phyloP scores from a whole-genome alignment of 495 filamentous ascomycete genomes.

The Clohesyomyces aquaticus region DNA sequence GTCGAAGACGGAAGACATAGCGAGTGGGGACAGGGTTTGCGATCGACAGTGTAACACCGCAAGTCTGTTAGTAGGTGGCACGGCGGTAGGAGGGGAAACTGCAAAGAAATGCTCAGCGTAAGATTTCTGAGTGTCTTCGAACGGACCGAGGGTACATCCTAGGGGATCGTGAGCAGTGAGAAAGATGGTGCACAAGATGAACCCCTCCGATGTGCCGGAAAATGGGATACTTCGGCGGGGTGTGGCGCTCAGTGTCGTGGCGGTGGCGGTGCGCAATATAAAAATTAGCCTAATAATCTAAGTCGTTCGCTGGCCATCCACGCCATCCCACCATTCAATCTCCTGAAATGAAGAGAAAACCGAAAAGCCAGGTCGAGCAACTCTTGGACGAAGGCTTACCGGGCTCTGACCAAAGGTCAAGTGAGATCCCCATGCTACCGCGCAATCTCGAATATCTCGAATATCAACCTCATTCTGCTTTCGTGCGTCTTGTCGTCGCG shows the following conservation, averaged over 20 bases:
- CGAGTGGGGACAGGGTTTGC: not conserved
- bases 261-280: conserved; percentile 4
- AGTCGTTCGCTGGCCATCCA: not conserved
- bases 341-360: conserved; percentile 9
- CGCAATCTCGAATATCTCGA: not conserved
- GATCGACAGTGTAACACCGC: not conserved
- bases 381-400: conserved; percentile 10
- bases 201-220: not conserved
- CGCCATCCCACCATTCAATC: conserved; percentile 8
- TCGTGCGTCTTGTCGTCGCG: not conserved
- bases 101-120: not conserved
- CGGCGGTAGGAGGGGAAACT: not conserved
- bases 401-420: conserved; percentile 13
- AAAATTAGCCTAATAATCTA: conserved; percentile 2
- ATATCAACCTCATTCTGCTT: conserved; percentile 7
- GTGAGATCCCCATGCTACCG: not conserved
- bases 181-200: not conserved
- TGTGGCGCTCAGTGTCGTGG: not conserved
- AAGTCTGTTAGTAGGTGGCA: not conserved
- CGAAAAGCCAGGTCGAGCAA: conserved; percentile 12
- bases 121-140: not conserved
- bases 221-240: not conserved
- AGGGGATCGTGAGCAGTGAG: too few relatives aligned
- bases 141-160: not conserved
- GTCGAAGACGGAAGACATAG: not conserved